These are phyloP conservation scores for Rhizophora mangle DNA, from an alignment of 345 rosid species.

Conservation along the genomic window DNA sequence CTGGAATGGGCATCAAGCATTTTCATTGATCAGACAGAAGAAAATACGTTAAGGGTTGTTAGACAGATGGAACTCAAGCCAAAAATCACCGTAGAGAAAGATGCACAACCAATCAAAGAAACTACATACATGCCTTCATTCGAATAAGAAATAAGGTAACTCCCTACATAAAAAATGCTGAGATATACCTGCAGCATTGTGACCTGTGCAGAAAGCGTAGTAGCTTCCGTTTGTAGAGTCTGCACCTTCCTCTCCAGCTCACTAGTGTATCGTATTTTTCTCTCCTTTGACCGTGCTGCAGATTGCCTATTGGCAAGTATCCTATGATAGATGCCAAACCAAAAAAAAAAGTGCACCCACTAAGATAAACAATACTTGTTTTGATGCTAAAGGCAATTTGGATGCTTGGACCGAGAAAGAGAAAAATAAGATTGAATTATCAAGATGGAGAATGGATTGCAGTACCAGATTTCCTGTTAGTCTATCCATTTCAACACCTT, in stretches of 20 bases:
- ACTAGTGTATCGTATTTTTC: conserved; percentile 71
- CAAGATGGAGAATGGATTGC: no score
- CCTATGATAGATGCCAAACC: conserved; percentile 31
- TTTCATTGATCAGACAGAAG: background rate
- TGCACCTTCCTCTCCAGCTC: conserved; percentile 97
- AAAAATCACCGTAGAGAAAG: background rate
- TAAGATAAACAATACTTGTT: no score
- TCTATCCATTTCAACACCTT: no score
- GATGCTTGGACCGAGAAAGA: background rate
- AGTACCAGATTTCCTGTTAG: no score
- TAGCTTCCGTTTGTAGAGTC: conserved; percentile 96
- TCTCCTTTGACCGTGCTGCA: conserved; percentile 92
- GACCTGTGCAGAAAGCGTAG: conserved; percentile 95
- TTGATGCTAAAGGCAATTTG: background rate
- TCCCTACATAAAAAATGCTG: background rate
- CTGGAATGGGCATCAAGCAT: background rate
- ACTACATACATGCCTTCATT: background rate
- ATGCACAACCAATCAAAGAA: background rate
- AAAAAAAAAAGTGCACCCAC: no score
- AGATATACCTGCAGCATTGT: conserved; percentile 70
- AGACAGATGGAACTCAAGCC: background rate
- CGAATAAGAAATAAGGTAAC: background rate
- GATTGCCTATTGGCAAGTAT: conserved; percentile 93
- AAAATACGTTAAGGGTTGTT: background rate
- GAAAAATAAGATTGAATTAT: no score